phyloP scores from a whole-genome alignment of 148 eudicot genomes.

The Dianthus caryophyllus region DNA sequence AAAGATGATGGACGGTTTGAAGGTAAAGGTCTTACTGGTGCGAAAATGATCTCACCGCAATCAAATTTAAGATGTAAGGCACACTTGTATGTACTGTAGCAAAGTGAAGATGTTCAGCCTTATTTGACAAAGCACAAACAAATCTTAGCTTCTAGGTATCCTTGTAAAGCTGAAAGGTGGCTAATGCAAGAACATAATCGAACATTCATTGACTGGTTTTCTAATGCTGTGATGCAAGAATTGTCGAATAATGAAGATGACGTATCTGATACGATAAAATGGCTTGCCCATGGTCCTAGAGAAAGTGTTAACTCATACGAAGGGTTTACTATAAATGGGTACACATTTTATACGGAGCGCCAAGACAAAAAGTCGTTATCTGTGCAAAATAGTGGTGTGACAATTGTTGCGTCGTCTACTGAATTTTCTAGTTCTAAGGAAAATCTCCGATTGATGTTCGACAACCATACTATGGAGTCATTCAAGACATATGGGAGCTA shows the following conservation, averaged over 20 bases:
- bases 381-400: neutral
- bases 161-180: neutral
- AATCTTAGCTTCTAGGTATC: neutral
- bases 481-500: slow-evolving; percentile 9
- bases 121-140: neutral
- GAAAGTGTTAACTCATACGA: neutral
- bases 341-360: neutral
- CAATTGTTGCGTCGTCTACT: neutral
- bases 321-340: slow-evolving; percentile 3
- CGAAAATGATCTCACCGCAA: neutral
- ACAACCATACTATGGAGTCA: neutral
- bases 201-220: slow-evolving; percentile 9
- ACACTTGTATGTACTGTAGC: neutral
- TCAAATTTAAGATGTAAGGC: neutral
- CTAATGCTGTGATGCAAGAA: neutral
- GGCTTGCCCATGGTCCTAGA: slow-evolving; percentile 12
- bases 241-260: neutral
- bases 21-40: neutral
- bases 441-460: neutral
- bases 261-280: neutral
- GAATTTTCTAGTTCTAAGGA: neutral
- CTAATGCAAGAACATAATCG: slow-evolving; percentile 11
- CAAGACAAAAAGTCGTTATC: neutral
- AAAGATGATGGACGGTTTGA: slow-evolving; percentile 1
- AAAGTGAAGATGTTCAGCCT: neutral